Conservation (phyloP, 345 rosid genomes). For the Fremontodendron californicum region DNA sequence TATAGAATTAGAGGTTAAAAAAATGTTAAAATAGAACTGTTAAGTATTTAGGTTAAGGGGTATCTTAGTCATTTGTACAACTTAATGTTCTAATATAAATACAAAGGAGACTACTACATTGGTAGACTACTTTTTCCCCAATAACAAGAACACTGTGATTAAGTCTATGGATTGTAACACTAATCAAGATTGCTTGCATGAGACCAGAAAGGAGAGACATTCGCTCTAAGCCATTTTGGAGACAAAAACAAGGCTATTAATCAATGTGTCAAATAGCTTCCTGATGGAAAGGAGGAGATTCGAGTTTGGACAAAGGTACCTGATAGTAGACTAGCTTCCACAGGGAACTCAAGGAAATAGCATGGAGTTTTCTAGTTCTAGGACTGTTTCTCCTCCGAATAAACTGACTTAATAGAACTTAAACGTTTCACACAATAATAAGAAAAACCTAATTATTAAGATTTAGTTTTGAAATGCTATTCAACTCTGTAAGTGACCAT, state of each 20-base stretch:
- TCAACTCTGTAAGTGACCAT: not conserved
- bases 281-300: not conserved
- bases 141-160: not conserved
- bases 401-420: not conserved
- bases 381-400: not conserved
- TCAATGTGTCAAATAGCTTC: not conserved
- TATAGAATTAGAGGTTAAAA: not conserved
- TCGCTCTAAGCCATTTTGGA: not conserved
- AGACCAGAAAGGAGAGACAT: not conserved
- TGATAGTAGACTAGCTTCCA: not conserved
- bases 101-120: not conserved
- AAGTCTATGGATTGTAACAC: not conserved
- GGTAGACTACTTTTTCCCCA: not conserved
- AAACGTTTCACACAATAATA: not conserved
- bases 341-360: not conserved
- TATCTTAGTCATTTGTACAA: not conserved
- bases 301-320: not conserved
- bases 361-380: conserved; percentile 2
- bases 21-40: not conserved
- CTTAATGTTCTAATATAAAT: not conserved
- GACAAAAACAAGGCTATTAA: not conserved
- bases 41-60: not conserved
- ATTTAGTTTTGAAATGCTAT: not conserved
- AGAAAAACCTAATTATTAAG: not conserved
- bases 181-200: not conserved